phyloP scores from a whole-genome alignment of 306 rosid species.

The Dicorynia guianensis region DNA sequence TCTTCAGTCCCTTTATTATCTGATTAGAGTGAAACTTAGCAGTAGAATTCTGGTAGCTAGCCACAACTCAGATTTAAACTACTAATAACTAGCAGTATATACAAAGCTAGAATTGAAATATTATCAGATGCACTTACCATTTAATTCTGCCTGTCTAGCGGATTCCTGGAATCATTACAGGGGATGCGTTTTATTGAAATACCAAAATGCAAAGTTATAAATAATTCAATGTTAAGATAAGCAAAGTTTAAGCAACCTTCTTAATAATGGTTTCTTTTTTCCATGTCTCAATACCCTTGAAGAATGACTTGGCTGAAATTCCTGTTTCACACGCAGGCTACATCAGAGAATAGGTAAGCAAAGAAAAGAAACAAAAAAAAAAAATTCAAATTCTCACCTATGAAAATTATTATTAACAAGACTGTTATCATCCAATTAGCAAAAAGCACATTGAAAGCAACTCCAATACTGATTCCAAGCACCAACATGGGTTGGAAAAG shows the following conservation, averaged over 20 bases:
- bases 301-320: constrained; percentile 60
- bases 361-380: not conserved
- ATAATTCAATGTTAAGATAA: not conserved
- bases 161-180: constrained; percentile 61
- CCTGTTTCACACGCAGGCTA: constrained; percentile 26
- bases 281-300: constrained; percentile 77
- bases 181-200: constrained; percentile 11
- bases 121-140: constrained; percentile 28
- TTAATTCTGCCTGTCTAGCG: constrained; percentile 45
- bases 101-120: not conserved
- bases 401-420: constrained; percentile 62
- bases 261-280: constrained; percentile 68
- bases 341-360: constrained; percentile 15
- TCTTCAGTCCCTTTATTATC: constrained; percentile 32
- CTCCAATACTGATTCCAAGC: constrained; percentile 85
- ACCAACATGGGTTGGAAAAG: constrained; percentile 83
- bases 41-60: not conserved
- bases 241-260: constrained; percentile 49
- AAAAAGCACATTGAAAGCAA: constrained; percentile 73
- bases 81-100: not conserved
- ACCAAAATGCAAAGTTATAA: not conserved
- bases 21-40: constrained; percentile 24
- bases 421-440: constrained; percentile 83
- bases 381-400: constrained; percentile 41
- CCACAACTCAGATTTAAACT: not conserved